Evolutionary conservation across 345 rosid genomes (phyloP).

Genomic region (Camelina sativa): DNA sequence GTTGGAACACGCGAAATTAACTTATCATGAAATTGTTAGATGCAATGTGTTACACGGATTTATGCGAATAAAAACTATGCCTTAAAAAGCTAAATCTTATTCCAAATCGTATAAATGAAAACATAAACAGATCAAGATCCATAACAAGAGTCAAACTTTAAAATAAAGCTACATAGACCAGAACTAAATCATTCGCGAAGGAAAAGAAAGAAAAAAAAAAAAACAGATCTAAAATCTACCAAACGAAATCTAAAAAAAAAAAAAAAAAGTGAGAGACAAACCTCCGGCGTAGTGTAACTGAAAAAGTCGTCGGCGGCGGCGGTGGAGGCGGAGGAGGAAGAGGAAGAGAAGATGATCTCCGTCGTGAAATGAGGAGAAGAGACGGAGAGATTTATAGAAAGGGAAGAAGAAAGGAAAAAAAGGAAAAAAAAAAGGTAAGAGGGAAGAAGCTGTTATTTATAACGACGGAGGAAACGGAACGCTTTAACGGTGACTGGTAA

Average conservation of each 20-base stretch:
- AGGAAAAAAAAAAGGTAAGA: background rate
- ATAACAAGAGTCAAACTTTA: conserved; percentile 24
- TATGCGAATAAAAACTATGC: background rate
- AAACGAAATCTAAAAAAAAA: background rate
- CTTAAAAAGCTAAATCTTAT: background rate
- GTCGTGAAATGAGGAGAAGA: conserved; percentile 45
- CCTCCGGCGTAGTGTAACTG: background rate
- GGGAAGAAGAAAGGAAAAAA: conserved; percentile 26
- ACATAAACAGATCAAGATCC: conserved; percentile 52
- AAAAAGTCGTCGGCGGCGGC: conserved; percentile 15
- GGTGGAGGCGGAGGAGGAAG: conserved; percentile 29
- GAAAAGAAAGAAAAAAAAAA: background rate
- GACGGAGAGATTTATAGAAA: conserved; percentile 29
- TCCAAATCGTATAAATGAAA: conserved; percentile 3
- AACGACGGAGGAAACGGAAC: conserved; percentile 29
- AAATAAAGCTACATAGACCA: background rate
- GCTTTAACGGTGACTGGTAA: conserved; percentile 22
- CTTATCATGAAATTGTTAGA: background rate
- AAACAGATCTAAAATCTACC: conserved; percentile 42
- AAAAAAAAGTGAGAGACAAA: conserved; percentile 6
- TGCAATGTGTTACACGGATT: background rate
- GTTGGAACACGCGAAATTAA: conserved; percentile 35
- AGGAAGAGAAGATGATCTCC: conserved; percentile 35
- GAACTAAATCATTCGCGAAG: background rate
- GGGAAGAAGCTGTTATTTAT: conserved; percentile 52